Base-by-base conservation (phyloP, 106 monocot species). In the Dactylorhiza incarnata region DNA sequence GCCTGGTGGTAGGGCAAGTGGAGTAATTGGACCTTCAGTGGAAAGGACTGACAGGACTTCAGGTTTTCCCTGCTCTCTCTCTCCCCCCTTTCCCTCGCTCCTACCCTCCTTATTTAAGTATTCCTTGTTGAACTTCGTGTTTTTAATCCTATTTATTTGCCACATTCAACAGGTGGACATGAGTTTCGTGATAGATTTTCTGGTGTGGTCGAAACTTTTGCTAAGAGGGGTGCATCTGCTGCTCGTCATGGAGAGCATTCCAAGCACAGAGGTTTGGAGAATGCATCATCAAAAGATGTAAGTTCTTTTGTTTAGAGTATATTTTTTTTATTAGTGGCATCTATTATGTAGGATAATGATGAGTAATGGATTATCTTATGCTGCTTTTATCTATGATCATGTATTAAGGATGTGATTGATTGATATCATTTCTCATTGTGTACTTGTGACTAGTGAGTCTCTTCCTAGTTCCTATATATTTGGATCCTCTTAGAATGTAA, bases 181-280 rank as follows among this genome's bases (percentile, higher is more conserved):
- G 89, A 87, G 69, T 86, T 90, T 20, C 82, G 77, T 24, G 88
- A 93, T 75, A 85, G 82, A 66, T 90, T 90, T 72, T 84, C 93
- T 74, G 88, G 86, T 81, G 87, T 86, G 9, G 90, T 93, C 59
- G 90, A 93, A 81, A 84, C 87, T 66, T 88, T 93, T 79, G 75
- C 89, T 48, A 89, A 84, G 80, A 93, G 90, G 76, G 81, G 82
- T 61, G 65, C 48, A 56, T 74, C 84, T 14, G 72, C 84, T 70
- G 74, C 84, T 73, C 80, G 80, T 65, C 73, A 82, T 73, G 84
- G 86, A 62, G 93, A 90, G 69, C 69, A 73, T 70, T 76, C 73
- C n/a, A 86, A 73, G 81, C 81, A 84, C 49, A 86, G 77, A 74
- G 73, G 45, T 74, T 73, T 80, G 17, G 81, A 83, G 24, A 85